phyloP scores from a whole-genome alignment of 2,329 filamentous ascomycete genomes.

The Cercospora zeina region DNA sequence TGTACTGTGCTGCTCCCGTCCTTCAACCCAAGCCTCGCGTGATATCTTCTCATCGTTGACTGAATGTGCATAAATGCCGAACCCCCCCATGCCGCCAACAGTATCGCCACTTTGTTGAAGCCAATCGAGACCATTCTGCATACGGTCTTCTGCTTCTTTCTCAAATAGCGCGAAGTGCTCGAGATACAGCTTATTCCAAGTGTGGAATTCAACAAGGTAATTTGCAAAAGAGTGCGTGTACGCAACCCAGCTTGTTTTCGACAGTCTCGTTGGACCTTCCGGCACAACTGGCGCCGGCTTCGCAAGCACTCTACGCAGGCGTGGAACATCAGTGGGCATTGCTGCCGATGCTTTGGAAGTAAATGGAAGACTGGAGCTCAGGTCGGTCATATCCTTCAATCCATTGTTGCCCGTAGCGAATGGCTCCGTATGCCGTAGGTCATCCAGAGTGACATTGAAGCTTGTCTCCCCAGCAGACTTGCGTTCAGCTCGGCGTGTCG shows the following conservation, averaged over 20 bases:
- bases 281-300: conserved; percentile 48
- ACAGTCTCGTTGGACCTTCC: conserved; percentile 46
- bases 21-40: conserved; percentile 60
- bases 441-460: conserved; percentile 44
- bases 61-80: conserved; percentile 60
- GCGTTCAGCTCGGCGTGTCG: conserved; percentile 20
- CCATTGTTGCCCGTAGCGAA: conserved; percentile 53
- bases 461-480: conserved; percentile 17
- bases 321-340: conserved; percentile 51
- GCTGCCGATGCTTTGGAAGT: conserved; percentile 54
- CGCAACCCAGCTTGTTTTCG: conserved; percentile 51
- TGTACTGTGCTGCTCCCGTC: conserved; percentile 61
- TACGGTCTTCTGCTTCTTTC: conserved; percentile 41
- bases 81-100: conserved; percentile 45
- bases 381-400: conserved; percentile 55
- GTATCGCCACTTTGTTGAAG: conserved; percentile 49
- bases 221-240: conserved; percentile 56
- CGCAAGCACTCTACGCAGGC: conserved; percentile 44
- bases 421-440: conserved; percentile 49
- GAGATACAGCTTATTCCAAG: conserved; percentile 57
- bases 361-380: conserved; percentile 59
- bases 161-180: conserved; percentile 56
- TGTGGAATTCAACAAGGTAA: conserved; percentile 59
- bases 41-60: conserved; percentile 66
- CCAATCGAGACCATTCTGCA: conserved; percentile 51